These are phyloP conservation scores for Psilocybe cubensis DNA, from an alignment of 768 basidiomycete genomes.

Conservation along the genomic window DNA sequence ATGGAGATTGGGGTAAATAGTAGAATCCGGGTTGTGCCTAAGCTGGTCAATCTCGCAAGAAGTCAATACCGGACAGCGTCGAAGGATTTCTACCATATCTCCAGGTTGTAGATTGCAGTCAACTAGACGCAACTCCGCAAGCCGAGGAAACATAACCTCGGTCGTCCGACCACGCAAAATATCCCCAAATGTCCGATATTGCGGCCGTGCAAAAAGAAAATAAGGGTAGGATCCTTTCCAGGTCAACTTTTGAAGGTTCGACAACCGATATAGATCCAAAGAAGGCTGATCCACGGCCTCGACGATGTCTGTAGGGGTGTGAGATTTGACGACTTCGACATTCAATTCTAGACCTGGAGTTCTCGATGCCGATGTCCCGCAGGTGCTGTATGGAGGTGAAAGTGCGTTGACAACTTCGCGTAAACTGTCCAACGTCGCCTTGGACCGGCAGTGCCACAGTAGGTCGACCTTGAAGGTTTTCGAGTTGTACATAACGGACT, in stretches of 20 bases:
- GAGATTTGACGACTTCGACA: background rate
- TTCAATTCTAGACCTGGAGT: constrained; percentile 2
- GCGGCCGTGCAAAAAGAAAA: background rate
- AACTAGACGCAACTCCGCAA: background rate
- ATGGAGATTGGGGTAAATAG: background rate
- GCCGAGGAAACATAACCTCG: background rate
- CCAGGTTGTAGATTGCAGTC: background rate
- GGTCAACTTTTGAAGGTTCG: background rate
- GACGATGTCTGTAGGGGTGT: background rate
- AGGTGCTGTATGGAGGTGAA: background rate
- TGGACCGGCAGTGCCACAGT: background rate
- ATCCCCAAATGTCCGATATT: background rate
- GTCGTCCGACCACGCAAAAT: background rate
- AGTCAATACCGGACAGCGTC: background rate
- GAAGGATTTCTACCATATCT: background rate
- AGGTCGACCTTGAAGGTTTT: constrained; percentile 3
- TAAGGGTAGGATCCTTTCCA: constrained; percentile 4
- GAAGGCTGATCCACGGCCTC: background rate
- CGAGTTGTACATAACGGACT: background rate
- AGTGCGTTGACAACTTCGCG: background rate
- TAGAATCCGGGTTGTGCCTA: background rate
- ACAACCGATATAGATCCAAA: background rate
- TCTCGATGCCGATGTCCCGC: background rate
- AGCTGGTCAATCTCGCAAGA: background rate
- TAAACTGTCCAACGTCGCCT: background rate